A percentile compares a stretch with the other conserved stretches of the same genome.
Conservation (phyloP, 495 filamentous ascomycete species). For the Beverwykella pulmonaria region DNA sequence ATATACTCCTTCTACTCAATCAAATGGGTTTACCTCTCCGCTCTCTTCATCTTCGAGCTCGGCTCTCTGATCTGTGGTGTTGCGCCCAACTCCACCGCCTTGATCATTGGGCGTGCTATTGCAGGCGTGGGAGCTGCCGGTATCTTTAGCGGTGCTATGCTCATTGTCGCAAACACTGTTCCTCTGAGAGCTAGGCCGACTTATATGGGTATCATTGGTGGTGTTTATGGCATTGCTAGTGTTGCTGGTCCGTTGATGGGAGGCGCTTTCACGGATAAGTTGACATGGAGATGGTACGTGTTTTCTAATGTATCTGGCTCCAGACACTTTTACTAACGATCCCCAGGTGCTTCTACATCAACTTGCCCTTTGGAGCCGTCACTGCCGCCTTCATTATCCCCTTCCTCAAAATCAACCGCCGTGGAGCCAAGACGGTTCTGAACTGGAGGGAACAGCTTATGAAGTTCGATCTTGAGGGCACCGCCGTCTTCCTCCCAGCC, state of each 20-base stretch:
- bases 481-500: slow-evolving; percentile 53
- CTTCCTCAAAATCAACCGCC: slow-evolving; percentile 42
- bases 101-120: slow-evolving; percentile 42
- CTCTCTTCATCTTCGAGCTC: slow-evolving; percentile 40
- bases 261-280: slow-evolving; percentile 45
- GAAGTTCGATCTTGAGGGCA: slow-evolving; percentile 47
- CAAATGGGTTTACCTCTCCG: slow-evolving; percentile 48
- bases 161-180: slow-evolving; percentile 41
- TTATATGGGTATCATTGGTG: slow-evolving; percentile 41
- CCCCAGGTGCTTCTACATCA: slow-evolving; percentile 48
- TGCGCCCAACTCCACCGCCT: slow-evolving; percentile 36
- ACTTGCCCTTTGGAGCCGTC: slow-evolving; percentile 48
- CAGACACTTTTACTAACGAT: neutral
- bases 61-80: slow-evolving; percentile 40
- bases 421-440: slow-evolving; percentile 23
- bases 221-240: slow-evolving; percentile 39
- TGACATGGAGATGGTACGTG: slow-evolving; percentile 43
- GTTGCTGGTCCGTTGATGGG: slow-evolving; percentile 43
- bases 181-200: slow-evolving; percentile 37
- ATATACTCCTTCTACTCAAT: slow-evolving; percentile 49
- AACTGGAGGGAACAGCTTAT: slow-evolving; percentile 35
- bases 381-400: slow-evolving; percentile 46
- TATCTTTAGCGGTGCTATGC: slow-evolving; percentile 40
- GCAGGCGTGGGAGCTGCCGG: slow-evolving; percentile 44
- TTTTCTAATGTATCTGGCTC: neutral